phyloP scores from a whole-genome alignment of 225 moss, liverwort and hornwort species.

The Takakia lepidozioides region DNA sequence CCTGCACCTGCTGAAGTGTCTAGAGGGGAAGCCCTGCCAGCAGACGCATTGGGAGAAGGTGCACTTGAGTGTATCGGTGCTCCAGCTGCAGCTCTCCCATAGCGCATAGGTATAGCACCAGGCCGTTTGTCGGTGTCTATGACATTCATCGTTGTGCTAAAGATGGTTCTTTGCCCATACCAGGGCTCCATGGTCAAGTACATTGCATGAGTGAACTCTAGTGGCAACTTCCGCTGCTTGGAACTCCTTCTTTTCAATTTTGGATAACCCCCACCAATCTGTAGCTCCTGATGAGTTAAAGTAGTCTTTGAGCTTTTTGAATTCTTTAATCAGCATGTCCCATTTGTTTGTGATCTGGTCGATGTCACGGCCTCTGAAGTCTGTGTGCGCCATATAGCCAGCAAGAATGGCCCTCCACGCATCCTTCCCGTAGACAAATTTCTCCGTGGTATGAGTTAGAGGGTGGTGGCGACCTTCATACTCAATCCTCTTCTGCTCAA shows the following conservation, averaged over 20 bases:
- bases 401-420: neutral
- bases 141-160: neutral
- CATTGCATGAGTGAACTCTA: conserved; percentile 5
- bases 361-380: neutral
- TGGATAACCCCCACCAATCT: conserved; percentile 5
- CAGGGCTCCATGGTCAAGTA: neutral
- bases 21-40: too few relatives aligned
- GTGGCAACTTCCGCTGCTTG: neutral
- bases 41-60: too few relatives aligned
- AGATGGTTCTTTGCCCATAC: conserved; percentile 2
- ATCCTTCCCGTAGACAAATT: neutral
- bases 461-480: neutral
- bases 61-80: too few relatives aligned
- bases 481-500: conserved; percentile 3
- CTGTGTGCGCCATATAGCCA: neutral
- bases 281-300: neutral
- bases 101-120: too few relatives aligned
- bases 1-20: too few relatives aligned
- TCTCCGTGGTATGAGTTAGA: neutral
- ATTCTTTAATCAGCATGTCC: conserved; percentile 1
- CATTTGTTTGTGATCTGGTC: conserved; percentile 3
- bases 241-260: conserved; percentile 1
- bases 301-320: conserved; percentile 4
- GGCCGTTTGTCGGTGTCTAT: conserved; percentile 4
- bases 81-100: too few relatives aligned